Evolutionary conservation across 257 asterid species (phyloP), one percentile per base, ranked within the genome.

Genomic region (Petrea volubilis): DNA sequence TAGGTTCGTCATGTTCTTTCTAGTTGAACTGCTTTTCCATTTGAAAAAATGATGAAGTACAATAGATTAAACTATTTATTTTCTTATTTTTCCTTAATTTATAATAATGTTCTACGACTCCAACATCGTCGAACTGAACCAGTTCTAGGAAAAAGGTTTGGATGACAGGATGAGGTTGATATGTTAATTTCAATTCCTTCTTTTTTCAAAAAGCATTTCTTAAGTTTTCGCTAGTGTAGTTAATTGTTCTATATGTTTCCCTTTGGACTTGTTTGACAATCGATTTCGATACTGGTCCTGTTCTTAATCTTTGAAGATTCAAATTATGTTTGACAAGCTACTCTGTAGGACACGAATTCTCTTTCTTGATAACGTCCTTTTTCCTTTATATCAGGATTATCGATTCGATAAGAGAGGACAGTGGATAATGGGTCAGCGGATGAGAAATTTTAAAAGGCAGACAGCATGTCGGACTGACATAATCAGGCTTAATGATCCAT

Each of bases 331-430:
- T 7, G 17, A 41, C 13, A 59, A 40, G 46, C 5, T 17, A 36
- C 34, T 63, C 33, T 40, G 1, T 6, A 6, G 12, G 24, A 11
- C 9, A 11, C 46, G 15, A 63, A 41, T 64, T 69, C 24, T 18
- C 56, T 62, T 47, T 25, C 50, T 40, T 81, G 75, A 24, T 34
- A 56, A n/a, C 62, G 44, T 36, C 63, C n/a, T 1, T 64, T 44
- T 71, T 7, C 38, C 49, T 24, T 53, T 55, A 13, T 60, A 60
- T 71, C 94, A 95, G 99, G 96, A 92, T 60, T 86, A 85, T 60
- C 81, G 99, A 88, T 85, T 94, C 17, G 99, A 95, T 72, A 78
- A 75, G 34, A 84, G 99, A 83, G 99, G 99, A 23, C 68, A 82
- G 34, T 85, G 90, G 88, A 75, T 88, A 68, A 84, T 92, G 84